phyloP scores from a whole-genome alignment of 83 land plant genomes.

The Diphasiastrum complanatum region DNA sequence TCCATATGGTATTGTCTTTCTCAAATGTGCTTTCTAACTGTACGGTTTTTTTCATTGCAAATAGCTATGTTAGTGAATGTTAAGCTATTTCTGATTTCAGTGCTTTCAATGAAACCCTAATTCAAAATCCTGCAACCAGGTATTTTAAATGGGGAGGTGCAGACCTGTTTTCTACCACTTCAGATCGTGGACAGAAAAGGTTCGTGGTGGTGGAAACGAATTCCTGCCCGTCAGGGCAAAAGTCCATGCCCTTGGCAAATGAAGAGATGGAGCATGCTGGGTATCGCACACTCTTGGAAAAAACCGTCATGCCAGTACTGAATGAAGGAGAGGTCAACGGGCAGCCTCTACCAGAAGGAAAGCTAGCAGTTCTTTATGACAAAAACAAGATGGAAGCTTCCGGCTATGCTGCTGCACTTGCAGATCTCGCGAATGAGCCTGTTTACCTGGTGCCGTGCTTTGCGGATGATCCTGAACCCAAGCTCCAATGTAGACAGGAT shows the following conservation, averaged over 20 bases:
- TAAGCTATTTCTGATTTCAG: too few species aligned
- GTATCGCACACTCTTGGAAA: constrained; percentile 32
- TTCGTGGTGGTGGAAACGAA: constrained; percentile 39
- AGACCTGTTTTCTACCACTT: constrained; percentile 31
- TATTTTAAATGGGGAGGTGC: constrained; percentile 40
- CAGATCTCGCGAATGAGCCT: constrained; percentile 28
- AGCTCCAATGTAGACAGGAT: constrained; percentile 26
- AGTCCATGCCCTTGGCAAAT: constrained; percentile 34
- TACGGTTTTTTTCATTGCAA: too few species aligned
- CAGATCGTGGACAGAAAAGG: constrained; percentile 25
- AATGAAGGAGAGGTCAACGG: constrained; percentile 19
- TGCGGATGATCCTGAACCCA: constrained; percentile 29
- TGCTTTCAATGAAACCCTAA: too few species aligned
- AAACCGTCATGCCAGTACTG: constrained; percentile 27
- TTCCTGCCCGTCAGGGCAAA: constrained; percentile 37
- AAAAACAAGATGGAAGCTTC: constrained; percentile 41
- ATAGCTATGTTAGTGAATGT: too few species aligned
- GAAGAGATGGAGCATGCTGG: constrained; percentile 37
- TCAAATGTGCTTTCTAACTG: too few species aligned
- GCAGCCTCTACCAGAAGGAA: constrained; percentile 23
- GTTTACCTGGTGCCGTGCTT: constrained; percentile 30
- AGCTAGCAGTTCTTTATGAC: constrained; percentile 38
- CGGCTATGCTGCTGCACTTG: constrained; percentile 36
- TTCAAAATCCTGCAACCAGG: too few species aligned
- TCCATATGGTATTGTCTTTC: too few species aligned